A percentile compares a stretch with the other conserved stretches of the same genome.
These are phyloP conservation scores for Phytophthora pinifolia DNA, from an alignment of 352 stramenopile species.

Conservation along the genomic window DNA sequence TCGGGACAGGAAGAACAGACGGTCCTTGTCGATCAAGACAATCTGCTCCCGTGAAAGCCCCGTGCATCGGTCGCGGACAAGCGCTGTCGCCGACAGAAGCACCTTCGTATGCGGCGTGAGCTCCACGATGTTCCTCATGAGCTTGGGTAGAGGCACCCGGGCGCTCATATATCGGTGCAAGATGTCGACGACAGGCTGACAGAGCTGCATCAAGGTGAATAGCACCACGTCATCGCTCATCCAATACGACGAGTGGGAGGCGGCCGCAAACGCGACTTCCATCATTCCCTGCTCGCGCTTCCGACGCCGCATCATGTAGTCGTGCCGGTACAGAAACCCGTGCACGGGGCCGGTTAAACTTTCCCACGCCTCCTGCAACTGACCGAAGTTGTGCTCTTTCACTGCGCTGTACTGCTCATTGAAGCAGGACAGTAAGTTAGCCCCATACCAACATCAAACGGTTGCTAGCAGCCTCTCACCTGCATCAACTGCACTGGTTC, in stretches of 20 bases:
- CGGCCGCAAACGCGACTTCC: constrained; percentile 80
- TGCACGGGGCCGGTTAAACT: constrained; percentile 66
- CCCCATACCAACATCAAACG: not conserved
- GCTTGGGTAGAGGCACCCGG: constrained; percentile 60
- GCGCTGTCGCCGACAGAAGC: constrained; percentile 66
- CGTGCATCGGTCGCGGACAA: constrained; percentile 76
- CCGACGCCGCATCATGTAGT: constrained; percentile 77
- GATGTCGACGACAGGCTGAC: constrained; percentile 79
- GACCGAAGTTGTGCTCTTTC: constrained; percentile 61
- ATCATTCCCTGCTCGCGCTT: constrained; percentile 86
- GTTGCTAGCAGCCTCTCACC: constrained; percentile 23
- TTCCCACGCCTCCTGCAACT: constrained; percentile 80
- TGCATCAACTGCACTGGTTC: constrained; percentile 79
- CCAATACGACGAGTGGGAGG: constrained; percentile 89
- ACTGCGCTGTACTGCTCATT: constrained; percentile 58
- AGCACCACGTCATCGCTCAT: constrained; percentile 88
- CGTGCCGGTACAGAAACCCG: constrained; percentile 75
- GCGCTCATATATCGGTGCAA: constrained; percentile 84
- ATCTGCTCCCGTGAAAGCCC: constrained; percentile 75
- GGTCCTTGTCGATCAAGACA: constrained; percentile 71
- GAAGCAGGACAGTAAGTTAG: not conserved
- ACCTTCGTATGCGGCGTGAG: constrained; percentile 75
- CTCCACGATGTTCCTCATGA: constrained; percentile 80
- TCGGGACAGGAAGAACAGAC: constrained; percentile 63
- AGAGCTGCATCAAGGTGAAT: constrained; percentile 85